Percentiles rank a stretch among this genome's conserved stretches.
Evolutionary conservation across 495 filamentous ascomycete species (phyloP).

Genomic region (Podospora pseudoanserina): DNA sequence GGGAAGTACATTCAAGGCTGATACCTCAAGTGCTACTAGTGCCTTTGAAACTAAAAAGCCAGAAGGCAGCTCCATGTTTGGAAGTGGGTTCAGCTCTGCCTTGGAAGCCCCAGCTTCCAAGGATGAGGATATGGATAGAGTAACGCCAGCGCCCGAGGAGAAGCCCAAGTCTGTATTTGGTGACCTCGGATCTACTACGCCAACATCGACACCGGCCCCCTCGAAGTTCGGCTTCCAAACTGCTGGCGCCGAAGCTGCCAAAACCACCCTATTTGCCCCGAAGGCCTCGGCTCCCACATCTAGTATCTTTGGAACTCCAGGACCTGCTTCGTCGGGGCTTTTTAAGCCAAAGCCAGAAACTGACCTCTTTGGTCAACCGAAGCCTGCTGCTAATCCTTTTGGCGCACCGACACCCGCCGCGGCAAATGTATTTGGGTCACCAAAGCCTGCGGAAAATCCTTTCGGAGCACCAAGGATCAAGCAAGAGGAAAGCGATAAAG

Average conservation of each 20-base stretch:
- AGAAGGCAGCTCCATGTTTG: constrained; percentile 51
- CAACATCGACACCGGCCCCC: constrained; percentile 50
- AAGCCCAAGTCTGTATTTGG: constrained; percentile 32
- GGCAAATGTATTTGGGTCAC: constrained; percentile 17
- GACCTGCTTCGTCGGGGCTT: constrained; percentile 13
- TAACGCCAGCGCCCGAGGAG: constrained; percentile 36
- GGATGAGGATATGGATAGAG: constrained; percentile 58
- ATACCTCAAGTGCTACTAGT: constrained; percentile 57
- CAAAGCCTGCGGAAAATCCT: constrained; percentile 8
- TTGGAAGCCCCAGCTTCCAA: constrained; percentile 49
- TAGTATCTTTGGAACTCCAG: constrained; percentile 25
- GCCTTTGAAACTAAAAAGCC: constrained; percentile 52
- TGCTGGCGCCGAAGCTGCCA: constrained; percentile 14
- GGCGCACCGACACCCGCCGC: constrained; percentile 1
- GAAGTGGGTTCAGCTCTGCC: constrained; percentile 50
- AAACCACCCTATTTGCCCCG: constrained; percentile 26
- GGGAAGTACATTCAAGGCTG: constrained; percentile 75
- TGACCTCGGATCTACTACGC: constrained; percentile 50
- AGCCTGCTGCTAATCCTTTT: constrained; percentile 9
- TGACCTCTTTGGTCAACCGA: constrained; percentile 19
- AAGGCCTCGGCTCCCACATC: constrained; percentile 19
- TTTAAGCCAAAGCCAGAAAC: constrained; percentile 16
- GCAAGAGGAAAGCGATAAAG: constrained; percentile 33
- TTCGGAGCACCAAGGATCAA: constrained; percentile 35
- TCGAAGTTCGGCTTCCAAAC: constrained; percentile 40